Evolutionary conservation across 2,329 filamentous ascomycete genomes (phyloP).

Genomic region (Cytospora schulzeri): DNA sequence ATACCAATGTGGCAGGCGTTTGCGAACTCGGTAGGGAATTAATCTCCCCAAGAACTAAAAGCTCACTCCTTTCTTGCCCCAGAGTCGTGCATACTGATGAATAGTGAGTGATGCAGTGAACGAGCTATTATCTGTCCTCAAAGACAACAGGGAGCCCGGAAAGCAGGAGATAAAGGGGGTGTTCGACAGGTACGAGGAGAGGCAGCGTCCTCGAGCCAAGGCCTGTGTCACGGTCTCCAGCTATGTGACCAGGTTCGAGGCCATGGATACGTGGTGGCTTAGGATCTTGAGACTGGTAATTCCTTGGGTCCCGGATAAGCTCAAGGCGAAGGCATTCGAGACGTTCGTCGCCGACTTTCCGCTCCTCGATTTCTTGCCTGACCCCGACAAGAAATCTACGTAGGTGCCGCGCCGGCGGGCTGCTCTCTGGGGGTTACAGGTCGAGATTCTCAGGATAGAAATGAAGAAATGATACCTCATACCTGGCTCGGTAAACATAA

Average conservation of each 20-base stretch:
- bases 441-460: not conserved
- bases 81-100: not conserved
- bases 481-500: not conserved
- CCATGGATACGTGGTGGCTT: constrained; percentile 31
- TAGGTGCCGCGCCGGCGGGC: not conserved
- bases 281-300: constrained; percentile 1
- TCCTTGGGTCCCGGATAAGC: constrained; percentile 14
- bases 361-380: constrained; percentile 1
- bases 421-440: not conserved
- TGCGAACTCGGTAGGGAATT: constrained; percentile 12
- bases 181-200: constrained; percentile 28
- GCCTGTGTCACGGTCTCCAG: constrained; percentile 25
- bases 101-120: constrained; percentile 8
- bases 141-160: constrained; percentile 21
- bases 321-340: not conserved
- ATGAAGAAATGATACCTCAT: not conserved
- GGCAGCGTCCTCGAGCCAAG: constrained; percentile 30
- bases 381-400: not conserved
- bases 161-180: constrained; percentile 25
- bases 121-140: constrained; percentile 28
- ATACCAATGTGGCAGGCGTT: constrained; percentile 23
- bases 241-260: constrained; percentile 32
- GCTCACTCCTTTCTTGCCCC: not conserved
- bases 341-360: not conserved
- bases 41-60: not conserved